phyloP scores from a whole-genome alignment of 1,139 yeast species.

The Casaregolazyma suthepensis region DNA sequence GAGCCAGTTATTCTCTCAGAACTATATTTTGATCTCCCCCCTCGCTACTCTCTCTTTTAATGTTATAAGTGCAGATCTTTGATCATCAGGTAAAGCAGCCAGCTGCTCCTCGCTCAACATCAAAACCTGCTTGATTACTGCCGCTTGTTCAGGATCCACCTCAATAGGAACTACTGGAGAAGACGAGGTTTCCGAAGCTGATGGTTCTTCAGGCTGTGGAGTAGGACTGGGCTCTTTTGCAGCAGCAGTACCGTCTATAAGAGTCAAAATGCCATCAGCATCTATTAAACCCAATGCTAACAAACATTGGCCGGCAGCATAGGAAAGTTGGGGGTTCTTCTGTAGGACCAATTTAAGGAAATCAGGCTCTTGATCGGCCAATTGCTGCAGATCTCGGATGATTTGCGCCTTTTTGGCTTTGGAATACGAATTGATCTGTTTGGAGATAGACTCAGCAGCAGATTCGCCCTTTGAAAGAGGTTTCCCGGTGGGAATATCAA shows the following conservation, averaged over 20 bases:
- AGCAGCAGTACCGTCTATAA: conserved; percentile 23
- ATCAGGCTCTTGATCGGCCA: conserved; percentile 56
- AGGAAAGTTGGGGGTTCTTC: conserved; percentile 75
- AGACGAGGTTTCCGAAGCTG: conserved; percentile 4
- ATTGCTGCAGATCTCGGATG: conserved; percentile 56
- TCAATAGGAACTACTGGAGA: conserved; percentile 15
- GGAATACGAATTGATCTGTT: conserved; percentile 48
- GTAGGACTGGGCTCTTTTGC: conserved; percentile 15
- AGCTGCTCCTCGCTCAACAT: conserved; percentile 59
- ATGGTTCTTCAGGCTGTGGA: background rate
- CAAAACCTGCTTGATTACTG: conserved; percentile 42
- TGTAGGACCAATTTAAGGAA: conserved; percentile 56
- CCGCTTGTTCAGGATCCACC: conserved; percentile 29
- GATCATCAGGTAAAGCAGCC: conserved; percentile 52
- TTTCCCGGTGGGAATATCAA: conserved; percentile 25
- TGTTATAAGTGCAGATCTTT: conserved; percentile 32
- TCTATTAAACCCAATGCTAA: conserved; percentile 49
- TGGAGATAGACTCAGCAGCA: conserved; percentile 54
- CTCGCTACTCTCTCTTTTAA: conserved; percentile 26
- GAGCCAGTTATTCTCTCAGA: too few relatives aligned
- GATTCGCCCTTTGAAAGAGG: conserved; percentile 45
- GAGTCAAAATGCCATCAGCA: conserved; percentile 42
- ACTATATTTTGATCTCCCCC: conserved; percentile 20
- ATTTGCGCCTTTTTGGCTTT: conserved; percentile 46
- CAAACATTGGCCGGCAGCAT: conserved; percentile 73